phyloP scores from a whole-genome alignment of 305 asterid species.

The Rubia tinctorum region DNA sequence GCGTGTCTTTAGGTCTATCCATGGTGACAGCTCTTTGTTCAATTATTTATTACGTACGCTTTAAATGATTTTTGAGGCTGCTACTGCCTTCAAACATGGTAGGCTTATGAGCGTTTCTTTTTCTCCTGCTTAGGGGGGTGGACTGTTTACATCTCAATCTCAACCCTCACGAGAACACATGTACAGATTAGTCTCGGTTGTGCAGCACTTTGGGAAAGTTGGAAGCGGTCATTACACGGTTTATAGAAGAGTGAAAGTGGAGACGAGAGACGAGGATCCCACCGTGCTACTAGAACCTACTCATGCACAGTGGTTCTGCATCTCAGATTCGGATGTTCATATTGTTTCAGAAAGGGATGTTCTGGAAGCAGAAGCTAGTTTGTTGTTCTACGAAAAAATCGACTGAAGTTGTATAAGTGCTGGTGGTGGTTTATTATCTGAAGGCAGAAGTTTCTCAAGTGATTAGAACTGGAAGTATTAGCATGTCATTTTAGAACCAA shows the following conservation, averaged over 20 bases:
- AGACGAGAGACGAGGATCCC: constrained; percentile 44
- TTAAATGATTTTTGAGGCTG: background rate
- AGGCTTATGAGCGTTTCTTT: constrained; percentile 1
- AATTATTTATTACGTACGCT: background rate
- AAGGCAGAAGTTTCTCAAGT: background rate
- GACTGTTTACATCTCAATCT: constrained; percentile 10
- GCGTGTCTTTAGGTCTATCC: background rate
- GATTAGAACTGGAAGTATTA: constrained; percentile 1
- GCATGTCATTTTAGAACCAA: background rate
- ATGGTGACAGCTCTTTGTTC: background rate
- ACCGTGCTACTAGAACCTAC: constrained; percentile 46
- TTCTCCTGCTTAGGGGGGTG: constrained; percentile 30
- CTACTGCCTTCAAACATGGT: background rate
- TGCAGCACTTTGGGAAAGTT: constrained; percentile 73
- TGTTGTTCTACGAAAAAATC: constrained; percentile 76
- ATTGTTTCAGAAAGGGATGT: constrained; percentile 68
- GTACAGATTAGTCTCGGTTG: constrained; percentile 72
- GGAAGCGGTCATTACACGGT: constrained; percentile 88
- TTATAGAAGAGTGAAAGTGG: constrained; percentile 58
- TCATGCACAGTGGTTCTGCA: constrained; percentile 67
- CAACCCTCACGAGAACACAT: constrained; percentile 24
- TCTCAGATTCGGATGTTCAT: constrained; percentile 73
- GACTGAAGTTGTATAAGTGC: constrained; percentile 9
- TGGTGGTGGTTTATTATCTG: background rate
- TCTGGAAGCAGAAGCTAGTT: constrained; percentile 69